A percentile compares a stretch with the other conserved stretches of the same genome.
phyloP scores from a whole-genome alignment of 164 flowering plant genomes.

The Magnolia sinica region DNA sequence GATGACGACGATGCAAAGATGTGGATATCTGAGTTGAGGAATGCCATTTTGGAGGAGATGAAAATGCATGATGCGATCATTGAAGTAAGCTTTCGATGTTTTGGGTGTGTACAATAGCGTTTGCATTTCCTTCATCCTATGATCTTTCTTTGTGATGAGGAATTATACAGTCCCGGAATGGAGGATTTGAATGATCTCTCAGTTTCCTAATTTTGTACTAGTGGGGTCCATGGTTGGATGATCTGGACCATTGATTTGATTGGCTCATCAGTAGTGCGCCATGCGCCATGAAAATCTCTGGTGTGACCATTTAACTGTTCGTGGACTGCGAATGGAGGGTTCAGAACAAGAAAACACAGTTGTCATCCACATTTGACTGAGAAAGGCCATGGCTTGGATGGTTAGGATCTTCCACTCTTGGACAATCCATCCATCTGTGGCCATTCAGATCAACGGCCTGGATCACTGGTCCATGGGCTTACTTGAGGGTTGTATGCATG shows the following conservation, averaged over 20 bases:
- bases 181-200: neutral
- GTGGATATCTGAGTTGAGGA: conserved; percentile 58
- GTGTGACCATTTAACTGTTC: too few relatives aligned
- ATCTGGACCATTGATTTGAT: too few relatives aligned
- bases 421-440: neutral
- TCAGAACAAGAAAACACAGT: too few relatives aligned
- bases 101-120: neutral
- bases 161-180: neutral
- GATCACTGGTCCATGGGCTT: too few relatives aligned
- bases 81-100: conserved; percentile 35
- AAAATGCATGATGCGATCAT: conserved; percentile 69
- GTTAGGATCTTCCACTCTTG: neutral
- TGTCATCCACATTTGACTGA: neutral
- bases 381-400: neutral
- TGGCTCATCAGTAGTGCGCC: too few relatives aligned
- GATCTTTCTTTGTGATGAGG: neutral
- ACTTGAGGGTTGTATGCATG: too few relatives aligned
- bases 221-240: too few relatives aligned
- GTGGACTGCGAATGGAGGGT: too few relatives aligned
- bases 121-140: too few relatives aligned
- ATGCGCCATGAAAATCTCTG: too few relatives aligned
- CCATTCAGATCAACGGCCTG: neutral
- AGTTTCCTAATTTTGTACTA: neutral
- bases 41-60: conserved; percentile 56
- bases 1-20: conserved; percentile 94